These are phyloP conservation scores for Monosporascus sp. DNA, from an alignment of 2,329 filamentous ascomycete species.

Conservation along the genomic window DNA sequence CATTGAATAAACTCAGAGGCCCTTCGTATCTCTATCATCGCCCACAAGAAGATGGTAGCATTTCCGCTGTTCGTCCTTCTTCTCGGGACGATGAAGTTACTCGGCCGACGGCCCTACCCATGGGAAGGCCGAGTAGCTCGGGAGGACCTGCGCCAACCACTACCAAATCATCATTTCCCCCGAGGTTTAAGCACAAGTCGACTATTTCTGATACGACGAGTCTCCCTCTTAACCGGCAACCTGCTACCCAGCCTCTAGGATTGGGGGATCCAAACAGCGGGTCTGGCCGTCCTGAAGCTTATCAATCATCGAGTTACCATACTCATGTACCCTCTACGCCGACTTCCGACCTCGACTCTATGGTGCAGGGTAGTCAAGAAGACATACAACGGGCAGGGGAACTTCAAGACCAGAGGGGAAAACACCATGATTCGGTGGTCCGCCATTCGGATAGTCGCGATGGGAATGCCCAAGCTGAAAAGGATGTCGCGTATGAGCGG, in stretches of 20 bases:
- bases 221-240: background rate
- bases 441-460: background rate
- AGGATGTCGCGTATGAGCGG: background rate
- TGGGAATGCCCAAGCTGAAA: background rate
- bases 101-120: background rate
- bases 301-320: too few relatives aligned
- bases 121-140: background rate
- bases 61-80: slow-evolving; percentile 8
- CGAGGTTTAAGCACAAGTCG: background rate
- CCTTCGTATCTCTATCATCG: slow-evolving; percentile 27
- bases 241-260: background rate
- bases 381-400: too few relatives aligned
- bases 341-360: too few relatives aligned
- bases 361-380: too few relatives aligned
- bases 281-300: background rate
- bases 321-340: too few relatives aligned
- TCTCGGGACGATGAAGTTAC: background rate
- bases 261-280: background rate
- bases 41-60: slow-evolving; percentile 9
- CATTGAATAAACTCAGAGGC: slow-evolving; percentile 23
- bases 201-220: background rate
- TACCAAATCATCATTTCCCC: background rate
- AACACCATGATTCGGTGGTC: too few relatives aligned
- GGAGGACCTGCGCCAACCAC: background rate
- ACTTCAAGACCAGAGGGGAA: too few relatives aligned